Evolutionary conservation across 805 yeast genomes (phyloP).

Genomic region (Tetrapisispora pingtungensis): DNA sequence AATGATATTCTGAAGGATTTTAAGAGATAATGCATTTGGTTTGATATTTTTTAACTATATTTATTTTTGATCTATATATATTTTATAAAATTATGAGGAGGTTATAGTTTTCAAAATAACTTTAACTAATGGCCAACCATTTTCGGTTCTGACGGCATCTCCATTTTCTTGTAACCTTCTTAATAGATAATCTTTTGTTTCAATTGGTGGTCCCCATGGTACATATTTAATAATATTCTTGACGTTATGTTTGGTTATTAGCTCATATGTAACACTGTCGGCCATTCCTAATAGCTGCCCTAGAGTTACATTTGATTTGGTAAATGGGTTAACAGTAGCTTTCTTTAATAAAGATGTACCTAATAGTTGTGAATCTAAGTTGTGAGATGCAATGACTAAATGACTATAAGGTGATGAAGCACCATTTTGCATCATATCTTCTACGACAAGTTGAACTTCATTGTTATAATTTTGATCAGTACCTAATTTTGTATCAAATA

Average conservation of each 20-base stretch:
- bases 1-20: no score
- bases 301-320: conserved; percentile 57
- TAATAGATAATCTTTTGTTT: conserved; percentile 79
- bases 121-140: conserved; percentile 64
- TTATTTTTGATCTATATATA: not conserved
- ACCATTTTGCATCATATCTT: conserved; percentile 40
- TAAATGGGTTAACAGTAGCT: conserved; percentile 16
- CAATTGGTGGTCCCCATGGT: conserved; percentile 96
- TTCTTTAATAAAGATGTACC: conserved; percentile 49
- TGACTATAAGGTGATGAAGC: conserved; percentile 52
- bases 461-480: conserved; percentile 72
- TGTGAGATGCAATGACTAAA: conserved; percentile 86
- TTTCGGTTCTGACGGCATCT: conserved; percentile 80
- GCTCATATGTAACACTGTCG: conserved; percentile 71
- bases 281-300: conserved; percentile 96
- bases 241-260: conserved; percentile 53
- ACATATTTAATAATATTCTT: conserved; percentile 84
- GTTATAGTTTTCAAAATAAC: conserved; percentile 36
- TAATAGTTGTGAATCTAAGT: conserved; percentile 61
- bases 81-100: not conserved
- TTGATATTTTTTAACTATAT: not conserved
- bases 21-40: no score
- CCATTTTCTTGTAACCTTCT: conserved; percentile 94
- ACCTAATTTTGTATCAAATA: conserved; percentile 64
- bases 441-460: conserved; percentile 55